phyloP scores from a whole-genome alignment of 805 yeast species.

The Blastobotrys chiropterorum region DNA sequence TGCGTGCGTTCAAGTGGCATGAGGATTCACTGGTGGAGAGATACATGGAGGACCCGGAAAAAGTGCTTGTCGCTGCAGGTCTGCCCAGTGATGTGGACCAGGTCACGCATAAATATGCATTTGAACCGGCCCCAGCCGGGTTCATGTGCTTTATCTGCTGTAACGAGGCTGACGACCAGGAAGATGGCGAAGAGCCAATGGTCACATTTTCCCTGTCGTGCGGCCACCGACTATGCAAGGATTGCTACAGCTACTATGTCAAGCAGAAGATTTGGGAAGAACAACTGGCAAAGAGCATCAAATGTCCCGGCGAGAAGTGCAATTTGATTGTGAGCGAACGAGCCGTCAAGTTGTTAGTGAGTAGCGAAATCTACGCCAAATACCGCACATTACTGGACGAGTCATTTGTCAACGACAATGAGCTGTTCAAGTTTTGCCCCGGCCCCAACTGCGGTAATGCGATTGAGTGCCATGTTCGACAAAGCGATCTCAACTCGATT shows the following conservation, averaged over 20 bases:
- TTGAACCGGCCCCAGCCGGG: slow-evolving; percentile 17
- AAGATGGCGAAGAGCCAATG: no score
- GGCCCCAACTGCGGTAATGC: slow-evolving; percentile 69
- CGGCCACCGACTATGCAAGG: slow-evolving; percentile 61
- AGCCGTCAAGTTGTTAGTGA: slow-evolving; percentile 35
- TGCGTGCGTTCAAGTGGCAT: slow-evolving; percentile 53
- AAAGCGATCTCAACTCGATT: slow-evolving; percentile 17
- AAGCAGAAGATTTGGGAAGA: slow-evolving; percentile 35
- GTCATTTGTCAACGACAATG: slow-evolving; percentile 46
- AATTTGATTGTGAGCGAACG: slow-evolving; percentile 31
- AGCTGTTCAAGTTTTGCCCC: slow-evolving; percentile 69
- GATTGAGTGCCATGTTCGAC: slow-evolving; percentile 37
- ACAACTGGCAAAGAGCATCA: slow-evolving; percentile 36
- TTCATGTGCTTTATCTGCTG: slow-evolving; percentile 65
- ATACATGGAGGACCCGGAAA: slow-evolving; percentile 41
- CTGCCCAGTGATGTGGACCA: slow-evolving; percentile 16
- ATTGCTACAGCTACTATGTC: slow-evolving; percentile 63
- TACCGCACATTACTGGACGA: slow-evolving; percentile 26
- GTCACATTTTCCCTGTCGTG: slow-evolving; percentile 54
- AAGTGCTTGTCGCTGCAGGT: slow-evolving; percentile 33
- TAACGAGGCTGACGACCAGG: slow-evolving; percentile 48
- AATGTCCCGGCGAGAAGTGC: slow-evolving; percentile 60
- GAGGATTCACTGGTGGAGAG: slow-evolving; percentile 50
- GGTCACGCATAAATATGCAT: not conserved
- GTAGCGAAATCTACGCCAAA: slow-evolving; percentile 18